phyloP scores from a whole-genome alignment of 805 yeast species.

The Lachancea waltii region DNA sequence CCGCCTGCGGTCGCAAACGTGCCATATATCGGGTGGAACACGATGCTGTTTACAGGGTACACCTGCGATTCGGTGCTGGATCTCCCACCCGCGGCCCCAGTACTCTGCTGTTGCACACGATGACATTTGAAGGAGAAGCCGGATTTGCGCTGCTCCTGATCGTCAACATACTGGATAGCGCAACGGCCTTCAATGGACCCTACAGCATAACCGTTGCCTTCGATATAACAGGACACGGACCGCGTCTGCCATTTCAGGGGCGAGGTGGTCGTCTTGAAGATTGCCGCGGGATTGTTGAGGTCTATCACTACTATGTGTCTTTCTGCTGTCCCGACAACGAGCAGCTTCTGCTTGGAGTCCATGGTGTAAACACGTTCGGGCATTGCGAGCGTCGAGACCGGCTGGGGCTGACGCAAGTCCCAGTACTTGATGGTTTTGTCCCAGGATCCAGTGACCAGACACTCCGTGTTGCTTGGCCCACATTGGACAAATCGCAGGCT shows the following conservation, averaged over 20 bases:
- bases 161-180: constrained; percentile 88
- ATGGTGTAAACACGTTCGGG: constrained; percentile 89
- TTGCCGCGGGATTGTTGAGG: constrained; percentile 72
- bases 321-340: constrained; percentile 94
- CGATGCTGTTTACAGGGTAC: constrained; percentile 72
- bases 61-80: constrained; percentile 56
- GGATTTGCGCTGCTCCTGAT: constrained; percentile 57
- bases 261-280: constrained; percentile 65
- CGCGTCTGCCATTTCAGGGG: constrained; percentile 90
- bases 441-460: constrained; percentile 92
- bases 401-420: constrained; percentile 63
- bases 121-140: constrained; percentile 96
- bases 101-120: constrained; percentile 44
- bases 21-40: constrained; percentile 84
- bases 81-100: constrained; percentile 43
- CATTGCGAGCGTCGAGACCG: constrained; percentile 71
- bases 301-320: constrained; percentile 73
- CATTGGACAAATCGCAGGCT: constrained; percentile 71
- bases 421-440: constrained; percentile 81
- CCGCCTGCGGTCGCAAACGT: constrained; percentile 92
- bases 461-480: constrained; percentile 72
- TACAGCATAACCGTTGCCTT: constrained; percentile 86
- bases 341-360: constrained; percentile 73
- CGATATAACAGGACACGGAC: constrained; percentile 75
- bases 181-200: constrained; percentile 96